Conservation (phyloP, 257 asterid species). For the Scutellaria barbata region DNA sequence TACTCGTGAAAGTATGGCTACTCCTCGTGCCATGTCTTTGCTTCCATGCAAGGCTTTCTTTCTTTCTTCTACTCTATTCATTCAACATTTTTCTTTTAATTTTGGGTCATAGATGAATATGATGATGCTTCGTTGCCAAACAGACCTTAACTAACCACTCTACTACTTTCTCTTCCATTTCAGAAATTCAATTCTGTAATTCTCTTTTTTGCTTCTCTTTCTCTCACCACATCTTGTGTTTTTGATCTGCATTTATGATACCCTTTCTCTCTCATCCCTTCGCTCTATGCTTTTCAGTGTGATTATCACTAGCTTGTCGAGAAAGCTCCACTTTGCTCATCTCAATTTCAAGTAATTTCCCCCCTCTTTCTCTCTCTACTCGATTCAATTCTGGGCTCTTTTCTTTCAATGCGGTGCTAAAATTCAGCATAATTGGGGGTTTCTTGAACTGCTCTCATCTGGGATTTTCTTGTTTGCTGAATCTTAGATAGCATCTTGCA, state of each 20-base stretch:
- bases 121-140: constrained; percentile 35
- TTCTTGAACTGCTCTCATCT: constrained; percentile 40
- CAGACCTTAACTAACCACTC: constrained; percentile 47
- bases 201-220: constrained; percentile 6
- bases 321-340: constrained; percentile 40
- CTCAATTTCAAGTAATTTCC: constrained; percentile 33
- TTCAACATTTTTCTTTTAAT: no score
- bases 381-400: constrained; percentile 23
- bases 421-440: constrained; percentile 24
- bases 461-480: constrained; percentile 11
- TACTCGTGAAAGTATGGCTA: neutral
- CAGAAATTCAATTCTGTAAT: neutral
- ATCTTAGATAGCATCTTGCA: constrained; percentile 34
- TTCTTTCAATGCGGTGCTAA: constrained; percentile 32
- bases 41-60: constrained; percentile 65
- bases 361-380: constrained; percentile 34
- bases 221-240: constrained; percentile 42
- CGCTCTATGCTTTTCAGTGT: constrained; percentile 25
- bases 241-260: constrained; percentile 16
- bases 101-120: neutral
- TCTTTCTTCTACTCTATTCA: constrained; percentile 29
- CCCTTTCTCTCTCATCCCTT: constrained; percentile 21
- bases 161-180: constrained; percentile 33
- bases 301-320: neutral
- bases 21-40: constrained; percentile 48